Conservation (phyloP, 805 yeast species). For the Candida taoyuanica region DNA sequence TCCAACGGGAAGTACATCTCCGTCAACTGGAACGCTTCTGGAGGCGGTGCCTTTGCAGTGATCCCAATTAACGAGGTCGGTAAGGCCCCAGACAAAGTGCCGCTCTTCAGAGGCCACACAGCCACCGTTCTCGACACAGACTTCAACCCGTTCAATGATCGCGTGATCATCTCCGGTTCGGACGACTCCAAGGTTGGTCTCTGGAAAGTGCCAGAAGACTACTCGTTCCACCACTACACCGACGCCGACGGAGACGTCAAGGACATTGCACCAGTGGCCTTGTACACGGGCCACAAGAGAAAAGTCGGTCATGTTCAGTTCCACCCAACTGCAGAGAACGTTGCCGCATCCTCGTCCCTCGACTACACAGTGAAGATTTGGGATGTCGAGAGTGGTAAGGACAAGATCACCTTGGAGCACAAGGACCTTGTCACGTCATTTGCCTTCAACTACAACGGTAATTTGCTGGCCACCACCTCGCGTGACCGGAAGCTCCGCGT, state of each 20-base stretch:
- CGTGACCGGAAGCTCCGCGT: constrained; percentile 88
- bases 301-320: constrained; percentile 90
- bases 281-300: constrained; percentile 80
- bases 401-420: constrained; percentile 70
- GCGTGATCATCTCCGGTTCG: constrained; percentile 71
- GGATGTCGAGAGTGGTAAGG: constrained; percentile 76
- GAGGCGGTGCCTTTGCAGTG: constrained; percentile 97
- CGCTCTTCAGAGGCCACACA: constrained; percentile 92
- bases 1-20: constrained; percentile 83
- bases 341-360: constrained; percentile 84
- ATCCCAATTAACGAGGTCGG: constrained; percentile 85
- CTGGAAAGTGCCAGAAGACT: constrained; percentile 86
- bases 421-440: constrained; percentile 91
- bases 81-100: constrained; percentile 88
- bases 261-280: constrained; percentile 68
- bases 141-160: constrained; percentile 85
- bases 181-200: constrained; percentile 78
- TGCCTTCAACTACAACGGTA: constrained; percentile 86
- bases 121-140: constrained; percentile 95
- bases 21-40: constrained; percentile 90
- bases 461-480: constrained; percentile 78
- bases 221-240: constrained; percentile 58
- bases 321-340: constrained; percentile 84
- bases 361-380: constrained; percentile 91
- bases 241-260: constrained; percentile 52